A percentile compares a stretch with the other conserved stretches of the same genome.
phyloP scores from a whole-genome alignment of 331 rosid species.

The Quercus phellos region DNA sequence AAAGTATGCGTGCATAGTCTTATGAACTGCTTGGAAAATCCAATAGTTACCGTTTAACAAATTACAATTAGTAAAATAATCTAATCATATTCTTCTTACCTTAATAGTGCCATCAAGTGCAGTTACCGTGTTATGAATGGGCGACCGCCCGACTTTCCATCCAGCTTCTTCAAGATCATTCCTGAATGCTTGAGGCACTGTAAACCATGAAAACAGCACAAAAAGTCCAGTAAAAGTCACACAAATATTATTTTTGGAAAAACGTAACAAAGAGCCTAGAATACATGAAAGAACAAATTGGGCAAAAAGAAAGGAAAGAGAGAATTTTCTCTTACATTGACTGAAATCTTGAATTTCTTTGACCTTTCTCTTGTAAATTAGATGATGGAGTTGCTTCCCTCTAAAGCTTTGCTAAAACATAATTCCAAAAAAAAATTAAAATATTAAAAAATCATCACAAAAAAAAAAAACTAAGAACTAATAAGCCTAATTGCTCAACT shows the following conservation, averaged over 20 bases:
- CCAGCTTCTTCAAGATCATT: constrained; percentile 81
- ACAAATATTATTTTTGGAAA: not conserved
- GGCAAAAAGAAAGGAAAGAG: not conserved
- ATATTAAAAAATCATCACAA: too few relatives aligned
- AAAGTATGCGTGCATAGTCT: too few relatives aligned
- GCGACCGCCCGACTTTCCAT: constrained; percentile 94
- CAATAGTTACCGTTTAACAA: not conserved
- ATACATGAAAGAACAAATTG: not conserved
- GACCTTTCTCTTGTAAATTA: constrained; percentile 76
- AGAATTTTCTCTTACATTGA: constrained; percentile 41
- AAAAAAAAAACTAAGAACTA: too few relatives aligned
- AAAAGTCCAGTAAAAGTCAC: not conserved
- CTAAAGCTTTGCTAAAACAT: constrained; percentile 60
- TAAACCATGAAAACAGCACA: constrained; percentile 1
- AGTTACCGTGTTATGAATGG: constrained; percentile 55
- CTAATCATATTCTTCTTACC: constrained; percentile 31
- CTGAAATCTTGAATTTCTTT: constrained; percentile 67
- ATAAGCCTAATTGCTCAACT: too few relatives aligned
- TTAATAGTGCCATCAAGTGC: constrained; percentile 91
- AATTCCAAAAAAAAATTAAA: not conserved
- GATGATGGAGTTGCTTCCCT: constrained; percentile 89
- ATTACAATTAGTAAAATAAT: not conserved
- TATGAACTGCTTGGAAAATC: not conserved
- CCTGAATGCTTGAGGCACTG: constrained; percentile 88
- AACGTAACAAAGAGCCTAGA: not conserved